phyloP scores from a whole-genome alignment of 1,284 basidiomycete species.

The Neotropicomus parvogracilis region DNA sequence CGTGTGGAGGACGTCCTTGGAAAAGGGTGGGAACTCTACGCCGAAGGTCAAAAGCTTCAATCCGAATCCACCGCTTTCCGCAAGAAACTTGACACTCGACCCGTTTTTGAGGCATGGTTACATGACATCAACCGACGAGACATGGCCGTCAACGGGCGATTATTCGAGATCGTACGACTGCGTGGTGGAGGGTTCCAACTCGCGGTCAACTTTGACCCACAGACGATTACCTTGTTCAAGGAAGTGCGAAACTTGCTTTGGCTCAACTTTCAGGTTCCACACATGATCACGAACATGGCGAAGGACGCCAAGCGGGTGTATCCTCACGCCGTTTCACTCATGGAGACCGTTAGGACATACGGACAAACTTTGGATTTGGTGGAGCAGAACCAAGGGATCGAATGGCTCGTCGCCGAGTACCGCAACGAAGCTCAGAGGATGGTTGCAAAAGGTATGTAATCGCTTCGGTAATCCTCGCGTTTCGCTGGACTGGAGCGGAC shows the following conservation, averaged over 20 bases:
- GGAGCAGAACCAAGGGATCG: slow-evolving; percentile 84
- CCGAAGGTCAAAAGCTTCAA: slow-evolving; percentile 97
- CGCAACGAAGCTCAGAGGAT: slow-evolving; percentile 88
- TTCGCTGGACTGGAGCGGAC: not conserved
- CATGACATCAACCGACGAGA: slow-evolving; percentile 91
- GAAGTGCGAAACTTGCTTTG: slow-evolving; percentile 95
- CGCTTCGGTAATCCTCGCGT: not conserved
- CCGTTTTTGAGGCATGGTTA: slow-evolving; percentile 95
- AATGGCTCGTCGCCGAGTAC: slow-evolving; percentile 91
- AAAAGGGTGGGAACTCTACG: slow-evolving; percentile 97
- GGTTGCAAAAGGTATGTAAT: slow-evolving; percentile 70
- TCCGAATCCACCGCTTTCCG: slow-evolving; percentile 90
- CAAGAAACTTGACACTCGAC: slow-evolving; percentile 91
- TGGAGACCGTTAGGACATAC: slow-evolving; percentile 97
- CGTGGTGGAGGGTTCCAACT: slow-evolving; percentile 84
- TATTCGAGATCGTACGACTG: slow-evolving; percentile 91
- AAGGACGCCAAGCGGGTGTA: slow-evolving; percentile 98
- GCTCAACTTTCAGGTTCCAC: slow-evolving; percentile 93
- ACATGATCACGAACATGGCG: slow-evolving; percentile 92
- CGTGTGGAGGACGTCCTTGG: slow-evolving; percentile 99
- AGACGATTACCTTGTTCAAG: slow-evolving; percentile 98
- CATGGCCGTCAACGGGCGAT: slow-evolving; percentile 88
- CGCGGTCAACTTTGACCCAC: slow-evolving; percentile 95
- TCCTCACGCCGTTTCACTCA: slow-evolving; percentile 95
- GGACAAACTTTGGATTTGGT: slow-evolving; percentile 91